Base-by-base conservation (phyloP, 345 rosid species). In the Citrus glauca region DNA sequence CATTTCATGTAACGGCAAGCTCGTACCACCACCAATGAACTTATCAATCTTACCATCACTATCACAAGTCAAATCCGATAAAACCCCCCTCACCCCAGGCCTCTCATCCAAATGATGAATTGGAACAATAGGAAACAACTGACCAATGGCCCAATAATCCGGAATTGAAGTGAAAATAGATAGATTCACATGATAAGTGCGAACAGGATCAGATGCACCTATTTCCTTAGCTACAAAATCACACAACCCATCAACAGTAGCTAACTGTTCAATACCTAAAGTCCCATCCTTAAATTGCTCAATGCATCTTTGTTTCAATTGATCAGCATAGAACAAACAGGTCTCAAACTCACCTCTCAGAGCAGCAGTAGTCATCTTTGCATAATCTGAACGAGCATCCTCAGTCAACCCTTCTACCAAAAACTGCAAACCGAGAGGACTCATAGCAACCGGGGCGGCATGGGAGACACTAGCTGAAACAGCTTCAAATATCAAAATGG, bases 101-200 rank as follows among this genome's bases (percentile, higher is more conserved):
- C 88, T 88, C 76, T 92, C 86, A 25, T 90, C 98, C 10, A 92
- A 88, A 32, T 90, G 83, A 78, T 96, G 98, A 62, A 94, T 96
- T 0, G 99, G 99, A 65, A 94, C 88, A 1, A 96, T 90, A 19
- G 99, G 99, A 70, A 96, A 96, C 78, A 91, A 73, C 87, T 94
- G 99, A 16, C 89, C 95, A 71, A 94, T 97, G 17, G 94, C 95
- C 99, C 99, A 97, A 75, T 90, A 90, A 87, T 97, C 99, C 24
- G 98, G 98, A 81, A 97, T 94, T 2, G 99, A 97, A 48, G 99
- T 94, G 85, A 97, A 97, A 55, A 97, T 80, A 0, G 99, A 97
- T 2, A 97, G 90, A 75, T 97, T 97, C 27, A 91, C 91, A 71
- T 93, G 89, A 80, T 92, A 97, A 30, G 95, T 92, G 6, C 86